phyloP scores from a whole-genome alignment of 1,284 basidiomycete species.

The Trichosporon sp. region DNA sequence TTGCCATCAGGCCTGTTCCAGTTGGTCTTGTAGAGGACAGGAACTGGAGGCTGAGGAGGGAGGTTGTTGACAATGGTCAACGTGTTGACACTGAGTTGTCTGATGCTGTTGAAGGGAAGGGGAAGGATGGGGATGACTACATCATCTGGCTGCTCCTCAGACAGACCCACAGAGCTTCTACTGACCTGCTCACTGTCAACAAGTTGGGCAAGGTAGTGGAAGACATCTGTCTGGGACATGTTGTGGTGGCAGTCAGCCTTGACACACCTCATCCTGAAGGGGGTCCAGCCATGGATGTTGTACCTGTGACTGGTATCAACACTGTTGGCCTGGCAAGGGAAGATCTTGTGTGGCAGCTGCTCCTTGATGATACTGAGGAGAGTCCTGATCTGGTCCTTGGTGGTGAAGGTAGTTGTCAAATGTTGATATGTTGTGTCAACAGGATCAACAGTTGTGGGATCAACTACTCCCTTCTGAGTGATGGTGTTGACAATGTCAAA shows the following conservation, averaged over 20 bases:
- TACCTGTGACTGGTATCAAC: too few species aligned
- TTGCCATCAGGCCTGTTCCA: background rate
- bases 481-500: too few species aligned
- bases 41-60: background rate
- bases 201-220: background rate
- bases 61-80: background rate
- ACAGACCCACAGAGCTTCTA: background rate
- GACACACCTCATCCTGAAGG: background rate
- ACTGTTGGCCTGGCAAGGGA: too few species aligned
- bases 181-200: background rate
- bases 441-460: too few species aligned
- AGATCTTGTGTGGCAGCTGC: too few species aligned
- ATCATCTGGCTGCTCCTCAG: too few species aligned
- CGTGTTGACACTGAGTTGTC: background rate
- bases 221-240: background rate
- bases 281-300: too few species aligned
- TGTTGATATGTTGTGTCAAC: too few species aligned
- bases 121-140: background rate
- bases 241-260: background rate
- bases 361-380: too few species aligned
- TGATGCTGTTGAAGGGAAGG: background rate
- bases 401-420: too few species aligned
- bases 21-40: background rate
- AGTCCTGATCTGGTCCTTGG: too few species aligned
- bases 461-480: too few species aligned